Evolutionary conservation across 331 rosid species (phyloP).

Genomic region (Rosa hybrid): DNA sequence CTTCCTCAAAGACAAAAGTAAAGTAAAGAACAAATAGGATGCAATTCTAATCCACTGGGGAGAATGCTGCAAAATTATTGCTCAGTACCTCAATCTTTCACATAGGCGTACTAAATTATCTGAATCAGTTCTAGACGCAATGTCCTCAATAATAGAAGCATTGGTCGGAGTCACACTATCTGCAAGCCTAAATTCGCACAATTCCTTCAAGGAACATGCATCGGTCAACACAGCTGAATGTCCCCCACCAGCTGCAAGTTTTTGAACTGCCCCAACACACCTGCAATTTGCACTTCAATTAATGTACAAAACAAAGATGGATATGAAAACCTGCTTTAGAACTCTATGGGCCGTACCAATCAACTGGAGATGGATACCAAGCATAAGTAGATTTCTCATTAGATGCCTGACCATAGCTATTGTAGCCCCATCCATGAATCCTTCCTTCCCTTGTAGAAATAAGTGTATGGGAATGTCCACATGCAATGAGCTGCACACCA

Average conservation of each 20-base stretch:
- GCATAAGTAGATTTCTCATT: constrained; percentile 86
- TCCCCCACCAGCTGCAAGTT: constrained; percentile 98
- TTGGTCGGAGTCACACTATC: constrained; percentile 64
- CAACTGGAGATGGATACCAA: constrained; percentile 95
- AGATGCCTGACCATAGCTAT: constrained; percentile 94
- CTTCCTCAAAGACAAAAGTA: neutral
- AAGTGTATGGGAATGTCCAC: constrained; percentile 94
- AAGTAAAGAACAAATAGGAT: neutral
- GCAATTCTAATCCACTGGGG: neutral
- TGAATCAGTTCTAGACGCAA: constrained; percentile 85
- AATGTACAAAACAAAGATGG: constrained; percentile 18
- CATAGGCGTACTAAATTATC: constrained; percentile 94
- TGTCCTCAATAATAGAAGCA: constrained; percentile 68
- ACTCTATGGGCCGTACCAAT: constrained; percentile 57
- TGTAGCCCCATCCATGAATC: constrained; percentile 98
- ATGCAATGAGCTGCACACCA: constrained; percentile 74
- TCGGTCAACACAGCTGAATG: constrained; percentile 96
- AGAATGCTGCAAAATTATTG: neutral
- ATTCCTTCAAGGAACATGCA: constrained; percentile 88
- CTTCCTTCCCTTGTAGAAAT: constrained; percentile 73
- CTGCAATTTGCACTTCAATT: constrained; percentile 39
- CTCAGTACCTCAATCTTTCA: constrained; percentile 71
- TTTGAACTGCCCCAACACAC: constrained; percentile 92
- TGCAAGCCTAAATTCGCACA: constrained; percentile 87
- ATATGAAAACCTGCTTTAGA: constrained; percentile 19